These are phyloP conservation scores for Arthrinium phaeospermum DNA, from an alignment of 2,329 filamentous ascomycete genomes.

Conservation along the genomic window DNA sequence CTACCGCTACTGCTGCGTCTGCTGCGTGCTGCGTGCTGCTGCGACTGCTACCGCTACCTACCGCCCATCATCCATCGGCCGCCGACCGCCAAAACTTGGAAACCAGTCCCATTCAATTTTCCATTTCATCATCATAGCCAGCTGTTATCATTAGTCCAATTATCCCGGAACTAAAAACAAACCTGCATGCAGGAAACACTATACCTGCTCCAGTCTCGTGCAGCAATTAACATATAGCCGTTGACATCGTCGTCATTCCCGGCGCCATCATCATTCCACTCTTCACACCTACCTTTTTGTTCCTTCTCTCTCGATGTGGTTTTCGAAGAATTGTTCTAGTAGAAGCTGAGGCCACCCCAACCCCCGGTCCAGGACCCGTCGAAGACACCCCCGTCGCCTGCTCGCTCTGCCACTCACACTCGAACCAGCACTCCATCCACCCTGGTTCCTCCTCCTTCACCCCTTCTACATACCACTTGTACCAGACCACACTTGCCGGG, in stretches of 20 bases:
- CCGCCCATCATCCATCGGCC: neutral
- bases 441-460: neutral
- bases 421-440: neutral
- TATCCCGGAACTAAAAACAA: neutral
- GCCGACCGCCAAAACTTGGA: conserved; percentile 14
- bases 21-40: neutral
- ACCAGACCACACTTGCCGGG: neutral
- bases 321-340: conserved; percentile 8
- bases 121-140: conserved; percentile 11
- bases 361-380: neutral
- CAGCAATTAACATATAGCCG: neutral
- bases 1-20: neutral
- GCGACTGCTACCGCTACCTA: neutral
- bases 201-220: neutral
- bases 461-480: too few species aligned
- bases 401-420: neutral
- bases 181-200: neutral
- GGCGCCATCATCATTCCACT: conserved; percentile 9
- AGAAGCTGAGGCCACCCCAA: conserved; percentile 5
- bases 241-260: conserved; percentile 2
- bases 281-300: neutral
- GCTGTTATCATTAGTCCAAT: neutral
- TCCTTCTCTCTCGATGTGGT: neutral
- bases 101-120: conserved; percentile 15
- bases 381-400: neutral